These are phyloP conservation scores for Fonsecaea monophora DNA, from an alignment of 2,329 filamentous ascomycete species.

Conservation along the genomic window DNA sequence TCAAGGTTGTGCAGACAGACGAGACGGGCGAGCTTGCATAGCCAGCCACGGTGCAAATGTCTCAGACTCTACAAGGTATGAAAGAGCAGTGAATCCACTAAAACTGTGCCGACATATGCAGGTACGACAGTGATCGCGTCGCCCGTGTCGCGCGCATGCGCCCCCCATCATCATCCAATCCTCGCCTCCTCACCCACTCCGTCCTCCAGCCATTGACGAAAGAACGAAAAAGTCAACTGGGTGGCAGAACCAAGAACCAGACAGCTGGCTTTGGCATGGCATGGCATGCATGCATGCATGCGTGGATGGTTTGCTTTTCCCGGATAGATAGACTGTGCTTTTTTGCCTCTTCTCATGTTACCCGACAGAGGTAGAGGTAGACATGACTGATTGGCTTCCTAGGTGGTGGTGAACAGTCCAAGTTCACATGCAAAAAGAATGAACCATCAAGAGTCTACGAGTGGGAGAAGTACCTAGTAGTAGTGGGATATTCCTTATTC, in stretches of 20 bases:
- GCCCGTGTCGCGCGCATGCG: no score
- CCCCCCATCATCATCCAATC: not conserved
- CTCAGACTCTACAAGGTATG: slow-evolving; percentile 27
- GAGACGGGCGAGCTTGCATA: slow-evolving; percentile 8
- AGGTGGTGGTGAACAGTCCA: not conserved
- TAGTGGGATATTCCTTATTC: no score
- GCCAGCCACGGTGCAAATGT: slow-evolving; percentile 9
- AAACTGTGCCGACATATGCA: slow-evolving; percentile 30
- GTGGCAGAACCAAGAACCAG: not conserved
- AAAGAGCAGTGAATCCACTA: slow-evolving; percentile 3
- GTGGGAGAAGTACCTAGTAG: no score
- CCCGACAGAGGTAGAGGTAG: not conserved
- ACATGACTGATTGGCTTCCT: slow-evolving; percentile 2
- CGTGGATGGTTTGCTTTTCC: not conserved
- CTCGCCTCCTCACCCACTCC: not conserved
- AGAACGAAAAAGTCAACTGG: not conserved
- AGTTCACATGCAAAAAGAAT: slow-evolving; percentile 21
- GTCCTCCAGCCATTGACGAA: slow-evolving; percentile 10
- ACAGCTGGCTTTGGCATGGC: not conserved
- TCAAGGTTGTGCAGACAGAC: slow-evolving; percentile 27
- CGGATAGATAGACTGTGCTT: not conserved
- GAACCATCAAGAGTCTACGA: slow-evolving; percentile 1
- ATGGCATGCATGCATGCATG: no score
- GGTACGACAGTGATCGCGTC: slow-evolving; percentile 14
- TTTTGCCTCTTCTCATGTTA: slow-evolving; percentile 6